Percentiles rank a stretch among this genome's conserved stretches.
These are phyloP conservation scores for Cyberlindnera subsufficiens DNA, from an alignment of 805 yeast genomes.

Conservation along the genomic window DNA sequence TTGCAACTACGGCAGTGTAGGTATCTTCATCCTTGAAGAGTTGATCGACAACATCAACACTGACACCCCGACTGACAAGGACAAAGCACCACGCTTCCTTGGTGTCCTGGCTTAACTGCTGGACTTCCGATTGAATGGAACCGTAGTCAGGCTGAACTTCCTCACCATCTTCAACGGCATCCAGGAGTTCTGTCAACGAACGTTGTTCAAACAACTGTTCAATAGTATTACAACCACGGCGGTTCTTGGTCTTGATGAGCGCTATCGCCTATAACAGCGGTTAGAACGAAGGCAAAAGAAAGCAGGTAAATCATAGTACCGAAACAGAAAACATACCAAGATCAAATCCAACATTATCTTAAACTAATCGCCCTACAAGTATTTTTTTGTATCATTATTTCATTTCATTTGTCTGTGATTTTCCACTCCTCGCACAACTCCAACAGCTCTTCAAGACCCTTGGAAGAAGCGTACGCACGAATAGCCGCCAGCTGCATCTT, in stretches of 20 bases:
- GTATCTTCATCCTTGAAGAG: neutral
- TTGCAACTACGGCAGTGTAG: neutral
- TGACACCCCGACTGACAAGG: neutral
- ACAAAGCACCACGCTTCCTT: constrained; percentile 1
- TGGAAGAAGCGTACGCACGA: constrained; percentile 1
- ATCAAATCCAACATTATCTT: too few relatives aligned
- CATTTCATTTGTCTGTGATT: neutral
- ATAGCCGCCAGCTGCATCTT: constrained; percentile 3
- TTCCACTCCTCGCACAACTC: neutral
- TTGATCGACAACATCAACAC: neutral
- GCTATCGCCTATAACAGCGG: constrained; percentile 12
- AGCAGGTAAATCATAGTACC: too few relatives aligned
- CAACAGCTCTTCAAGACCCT: constrained; percentile 1
- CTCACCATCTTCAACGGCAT: neutral
- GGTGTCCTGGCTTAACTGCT: neutral
- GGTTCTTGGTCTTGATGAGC: constrained; percentile 14
- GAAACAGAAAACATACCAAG: too few relatives aligned
- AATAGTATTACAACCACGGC: neutral
- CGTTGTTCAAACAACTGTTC: neutral
- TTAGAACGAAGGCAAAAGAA: too few relatives aligned
- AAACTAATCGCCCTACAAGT: too few relatives aligned
- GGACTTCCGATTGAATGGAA: neutral
- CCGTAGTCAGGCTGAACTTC: neutral
- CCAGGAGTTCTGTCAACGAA: neutral
- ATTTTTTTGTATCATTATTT: too few relatives aligned